Base-by-base conservation (phyloP, 768 basidiomycete species). In the Leccinum barrowsii region DNA sequence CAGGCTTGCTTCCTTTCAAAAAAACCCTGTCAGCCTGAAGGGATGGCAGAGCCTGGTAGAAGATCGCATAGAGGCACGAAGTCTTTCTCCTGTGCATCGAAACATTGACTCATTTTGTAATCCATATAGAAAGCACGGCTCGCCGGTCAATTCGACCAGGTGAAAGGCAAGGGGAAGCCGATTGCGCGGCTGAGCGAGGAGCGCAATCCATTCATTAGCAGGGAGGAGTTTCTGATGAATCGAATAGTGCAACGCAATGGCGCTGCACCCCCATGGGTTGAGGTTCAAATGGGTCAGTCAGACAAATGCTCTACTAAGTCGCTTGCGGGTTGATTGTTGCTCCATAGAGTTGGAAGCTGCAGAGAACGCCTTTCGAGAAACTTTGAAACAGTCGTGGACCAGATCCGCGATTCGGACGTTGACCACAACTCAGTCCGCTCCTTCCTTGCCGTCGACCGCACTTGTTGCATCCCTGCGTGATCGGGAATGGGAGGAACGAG, bases 211-310 rank as follows among this genome's bases (percentile, higher is more conserved):
- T 85, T 83, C 71, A 86, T 94, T 59, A 81, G 81, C 7, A 78
- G 87, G 7, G 89, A 90, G 63, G 91, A 93, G 67, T 90, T 87
- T 64, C 75, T 94, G 50, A 85, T 94, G 86, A 94, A 93, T 63
- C 83, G 92, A 12, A 91, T 92, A 58, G 81, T 94, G 7, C 86
- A 90, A 66, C 78, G 84, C 52, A 87, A 92, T 62, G 90, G 89
- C n/a, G 89, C 87, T 6, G 82, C 84, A 4, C 92, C 92, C 30
- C 87, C 90, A 4, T 94, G 92, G 92, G 85, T 94, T 1, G 91
- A 94, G 73, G 65, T 91, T 34, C 92, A 92, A 71, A 76, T 78
- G 56, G 87, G 87, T 85, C 60, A 49, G 81, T 44, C n/a, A 24
- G 70, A 21, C 8, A 12, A 28, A n/a, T 35, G 21, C 46, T 15